A percentile compares a stretch with the other conserved stretches of the same genome.
Evolutionary conservation across 2,329 filamentous ascomycete genomes (phyloP).

Genomic region (Hypoxylon sp.): DNA sequence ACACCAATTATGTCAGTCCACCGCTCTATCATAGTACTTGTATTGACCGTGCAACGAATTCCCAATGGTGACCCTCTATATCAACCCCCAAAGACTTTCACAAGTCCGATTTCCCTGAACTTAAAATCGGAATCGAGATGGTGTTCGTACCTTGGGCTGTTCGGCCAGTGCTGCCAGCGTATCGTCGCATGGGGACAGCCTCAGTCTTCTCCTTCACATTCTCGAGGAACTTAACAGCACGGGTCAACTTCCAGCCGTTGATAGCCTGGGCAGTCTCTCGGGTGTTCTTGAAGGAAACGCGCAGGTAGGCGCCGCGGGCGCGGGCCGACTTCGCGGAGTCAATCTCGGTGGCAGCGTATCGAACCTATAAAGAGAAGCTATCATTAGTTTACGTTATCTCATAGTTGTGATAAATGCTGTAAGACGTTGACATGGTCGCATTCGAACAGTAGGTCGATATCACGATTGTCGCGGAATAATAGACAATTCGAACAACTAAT

Average conservation of each 20-base stretch:
- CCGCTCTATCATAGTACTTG: conserved; percentile 2
- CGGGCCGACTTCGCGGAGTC: conserved; percentile 93
- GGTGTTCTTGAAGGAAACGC: conserved; percentile 99
- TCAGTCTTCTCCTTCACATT: conserved; percentile 98
- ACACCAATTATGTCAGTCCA: conserved; percentile 44
- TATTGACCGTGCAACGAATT: conserved; percentile 1
- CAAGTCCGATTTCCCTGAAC: background rate
- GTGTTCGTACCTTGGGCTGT: conserved; percentile 91
- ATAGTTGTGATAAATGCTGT: background rate
- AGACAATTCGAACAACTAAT: conserved; percentile 12
- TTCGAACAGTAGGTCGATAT: conserved; percentile 13
- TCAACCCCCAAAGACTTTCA: conserved; percentile 9
- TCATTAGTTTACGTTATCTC: conserved; percentile 48
- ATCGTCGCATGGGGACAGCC: conserved; percentile 98
- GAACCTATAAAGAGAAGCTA: conserved; percentile 73
- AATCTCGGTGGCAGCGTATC: conserved; percentile 94
- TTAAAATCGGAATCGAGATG: conserved; percentile 1
- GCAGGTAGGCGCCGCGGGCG: conserved; percentile 98
- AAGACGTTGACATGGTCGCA: conserved; percentile 12
- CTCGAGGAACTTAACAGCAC: conserved; percentile 96
- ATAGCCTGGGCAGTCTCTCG: conserved; percentile 99
- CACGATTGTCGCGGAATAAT: conserved; percentile 27
- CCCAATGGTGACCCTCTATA: conserved; percentile 18
- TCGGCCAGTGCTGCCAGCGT: conserved; percentile 94
- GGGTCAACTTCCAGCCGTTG: conserved; percentile 98